Evolutionary conservation across 75 land plant genomes (phyloP).

Genomic region (Picea glauca): DNA sequence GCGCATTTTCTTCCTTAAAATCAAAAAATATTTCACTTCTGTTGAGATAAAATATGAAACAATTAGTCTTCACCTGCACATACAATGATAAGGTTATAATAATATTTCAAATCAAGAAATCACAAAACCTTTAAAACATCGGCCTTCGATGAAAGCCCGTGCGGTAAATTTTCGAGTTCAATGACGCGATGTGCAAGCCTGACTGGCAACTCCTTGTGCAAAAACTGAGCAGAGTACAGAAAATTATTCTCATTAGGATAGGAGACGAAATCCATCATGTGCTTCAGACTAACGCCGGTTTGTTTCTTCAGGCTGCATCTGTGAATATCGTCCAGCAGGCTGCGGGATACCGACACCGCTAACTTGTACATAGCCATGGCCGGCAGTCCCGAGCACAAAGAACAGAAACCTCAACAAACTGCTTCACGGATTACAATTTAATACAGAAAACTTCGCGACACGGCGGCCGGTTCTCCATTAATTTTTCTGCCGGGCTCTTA

Average conservation of each 20-base stretch:
- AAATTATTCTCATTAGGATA: constrained; percentile 31
- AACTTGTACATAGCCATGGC: constrained; percentile 2
- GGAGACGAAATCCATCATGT: constrained; percentile 46
- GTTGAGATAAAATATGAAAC: too few relatives aligned
- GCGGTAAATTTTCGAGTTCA: constrained; percentile 45
- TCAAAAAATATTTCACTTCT: too few relatives aligned
- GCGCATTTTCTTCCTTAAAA: too few relatives aligned
- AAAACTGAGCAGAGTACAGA: constrained; percentile 37
- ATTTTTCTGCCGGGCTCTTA: too few relatives aligned
- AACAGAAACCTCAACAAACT: too few relatives aligned
- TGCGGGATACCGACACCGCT: constrained; percentile 23
- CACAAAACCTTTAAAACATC: constrained; percentile 32
- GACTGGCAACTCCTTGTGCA: constrained; percentile 49
- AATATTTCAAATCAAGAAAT: too few relatives aligned
- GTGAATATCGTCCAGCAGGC: constrained; percentile 37
- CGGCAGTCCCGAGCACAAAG: too few relatives aligned
- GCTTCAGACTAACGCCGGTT: constrained; percentile 46
- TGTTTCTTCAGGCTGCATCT: constrained; percentile 39
- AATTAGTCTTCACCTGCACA: too few relatives aligned
- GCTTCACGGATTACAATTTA: too few relatives aligned
- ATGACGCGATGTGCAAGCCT: constrained; percentile 43
- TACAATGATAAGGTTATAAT: too few relatives aligned
- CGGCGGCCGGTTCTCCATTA: too few relatives aligned
- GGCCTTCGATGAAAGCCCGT: constrained; percentile 38
- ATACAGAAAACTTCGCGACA: too few relatives aligned